Evolutionary conservation across 2,329 filamentous ascomycete genomes (phyloP), one percentile per base, ranked within the genome.

Genomic region (Xylariaceae sp.): DNA sequence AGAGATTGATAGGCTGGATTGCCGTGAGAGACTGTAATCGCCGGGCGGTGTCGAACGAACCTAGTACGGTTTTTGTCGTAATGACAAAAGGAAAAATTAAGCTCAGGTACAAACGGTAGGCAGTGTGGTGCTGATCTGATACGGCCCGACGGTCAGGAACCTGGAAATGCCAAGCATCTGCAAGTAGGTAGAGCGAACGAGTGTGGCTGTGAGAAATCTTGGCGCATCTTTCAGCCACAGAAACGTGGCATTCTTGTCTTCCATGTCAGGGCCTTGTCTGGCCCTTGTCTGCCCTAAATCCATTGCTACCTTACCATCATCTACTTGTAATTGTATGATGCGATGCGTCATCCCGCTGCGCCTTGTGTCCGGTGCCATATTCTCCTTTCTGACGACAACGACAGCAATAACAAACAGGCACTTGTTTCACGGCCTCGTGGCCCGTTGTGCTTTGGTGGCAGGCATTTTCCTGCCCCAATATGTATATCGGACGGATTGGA

Each of bases 371-470:
- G n/a, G 50, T 56, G 48, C 35, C 52, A 46, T 52, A 11, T 41
- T 41, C n/a, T 40, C 20, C 33, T 35, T 42, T 18, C 29, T 24
- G 23, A 23, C 13, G 16, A n/a, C 10, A 33, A 21, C 20, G 29
- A 40, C 21, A 35, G 27, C 51, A 33, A n/a, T n/a, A n/a, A 39
- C 57, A 53, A 54, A 59, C 53, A 51, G 37, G 40, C 26, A 29
- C 26, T 21, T 57, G 53, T 57, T 53, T 57, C 57, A 51, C 42
- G 54, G 50, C 50, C 53, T 50, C 57, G 50, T 57, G 53, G 49
- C 40, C 45, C 48, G 35, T 47, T 50, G 42, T 51, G 29, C 18
- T 26, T 23, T 33, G 23, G 36, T n/a, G 50, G 48, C 48, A 53
- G 36, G 37, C 23, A 16, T 56, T 11, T 40, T 54, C n/a, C 32